Percentiles rank a stretch among this genome's conserved stretches.
Conservation (phyloP, 1,139 yeast genomes). For the Magnusiomyces suaveolens region DNA sequence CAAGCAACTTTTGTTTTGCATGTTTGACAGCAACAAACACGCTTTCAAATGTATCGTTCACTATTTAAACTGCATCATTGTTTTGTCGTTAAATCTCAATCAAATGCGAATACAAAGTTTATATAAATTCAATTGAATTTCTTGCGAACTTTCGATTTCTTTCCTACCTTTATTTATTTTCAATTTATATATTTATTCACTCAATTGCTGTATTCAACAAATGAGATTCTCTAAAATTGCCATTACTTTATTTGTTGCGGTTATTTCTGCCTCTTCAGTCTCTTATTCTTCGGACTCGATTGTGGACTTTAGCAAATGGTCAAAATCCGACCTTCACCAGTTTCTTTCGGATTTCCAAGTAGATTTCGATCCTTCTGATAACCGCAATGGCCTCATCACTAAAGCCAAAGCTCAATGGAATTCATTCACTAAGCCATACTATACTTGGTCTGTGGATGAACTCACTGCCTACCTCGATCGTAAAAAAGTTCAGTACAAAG, state of each 20-base stretch:
- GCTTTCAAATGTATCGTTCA: no score
- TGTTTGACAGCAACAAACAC: no score
- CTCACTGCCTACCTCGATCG: slow-evolving; percentile 1
- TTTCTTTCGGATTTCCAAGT: slow-evolving; percentile 1
- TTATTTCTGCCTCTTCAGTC: not conserved
- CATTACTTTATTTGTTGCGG: not conserved
- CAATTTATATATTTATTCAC: no score
- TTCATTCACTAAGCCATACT: not conserved
- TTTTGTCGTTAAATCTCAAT: no score
- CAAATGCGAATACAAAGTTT: no score
- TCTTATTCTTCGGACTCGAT: not conserved
- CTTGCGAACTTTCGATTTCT: not conserved
- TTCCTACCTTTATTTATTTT: no score
- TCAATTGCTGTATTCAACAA: not conserved
- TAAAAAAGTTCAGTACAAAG: not conserved
- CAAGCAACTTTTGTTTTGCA: no score
- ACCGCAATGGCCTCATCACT: not conserved
- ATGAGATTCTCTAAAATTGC: slow-evolving; percentile 1
- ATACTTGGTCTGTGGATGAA: not conserved
- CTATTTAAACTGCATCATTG: no score
- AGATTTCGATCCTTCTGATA: not conserved
- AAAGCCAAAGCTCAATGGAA: slow-evolving; percentile 5
- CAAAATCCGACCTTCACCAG: not conserved
- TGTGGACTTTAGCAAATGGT: slow-evolving; percentile 1
- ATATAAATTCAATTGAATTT: no score